A percentile compares a stretch with the other conserved stretches of the same genome.
phyloP scores from a whole-genome alignment of 371 early-diverging fungal species.

The Batrachochytrium dendrobatidis region DNA sequence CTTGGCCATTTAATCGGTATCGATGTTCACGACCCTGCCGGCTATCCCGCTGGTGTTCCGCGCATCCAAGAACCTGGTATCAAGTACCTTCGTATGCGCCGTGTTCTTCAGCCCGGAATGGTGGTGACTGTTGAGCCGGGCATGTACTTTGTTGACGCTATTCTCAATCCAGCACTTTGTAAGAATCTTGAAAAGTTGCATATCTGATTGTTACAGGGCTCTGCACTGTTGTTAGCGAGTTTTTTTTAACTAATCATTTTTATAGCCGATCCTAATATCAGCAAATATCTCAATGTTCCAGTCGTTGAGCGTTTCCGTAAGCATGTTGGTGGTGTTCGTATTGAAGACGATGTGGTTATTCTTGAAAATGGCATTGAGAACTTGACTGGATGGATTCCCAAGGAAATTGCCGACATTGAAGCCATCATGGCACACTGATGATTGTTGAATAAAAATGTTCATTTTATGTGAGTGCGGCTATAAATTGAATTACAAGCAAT shows the following conservation, averaged over 20 bases:
- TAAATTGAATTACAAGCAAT: no score
- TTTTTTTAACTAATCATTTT: slow-evolving; percentile 8
- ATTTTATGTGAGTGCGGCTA: no score
- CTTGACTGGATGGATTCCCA: slow-evolving; percentile 32
- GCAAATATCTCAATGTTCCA: slow-evolving; percentile 63
- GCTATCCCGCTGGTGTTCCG: slow-evolving; percentile 72
- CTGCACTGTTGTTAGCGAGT: no score
- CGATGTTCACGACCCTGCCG: slow-evolving; percentile 74
- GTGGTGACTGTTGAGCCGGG: slow-evolving; percentile 92
- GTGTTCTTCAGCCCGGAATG: slow-evolving; percentile 69
- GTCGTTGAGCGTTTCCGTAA: slow-evolving; percentile 56
- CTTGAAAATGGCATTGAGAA: slow-evolving; percentile 31
- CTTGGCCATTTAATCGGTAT: slow-evolving; percentile 53
- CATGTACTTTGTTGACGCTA: slow-evolving; percentile 40
- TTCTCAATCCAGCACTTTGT: slow-evolving; percentile 30
- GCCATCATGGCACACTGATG: background rate
- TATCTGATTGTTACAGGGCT: no score
- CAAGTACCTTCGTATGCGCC: slow-evolving; percentile 79
- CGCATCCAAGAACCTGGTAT: slow-evolving; percentile 77
- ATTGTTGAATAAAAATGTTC: background rate
- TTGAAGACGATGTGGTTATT: slow-evolving; percentile 79
- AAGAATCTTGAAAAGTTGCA: slow-evolving; percentile 1
- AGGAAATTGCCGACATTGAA: slow-evolving; percentile 37
- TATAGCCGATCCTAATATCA: slow-evolving; percentile 48
- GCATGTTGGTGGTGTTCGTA: slow-evolving; percentile 85